phyloP scores from a whole-genome alignment of 2,329 filamentous ascomycete species.

The Aspergillus phoenicis region DNA sequence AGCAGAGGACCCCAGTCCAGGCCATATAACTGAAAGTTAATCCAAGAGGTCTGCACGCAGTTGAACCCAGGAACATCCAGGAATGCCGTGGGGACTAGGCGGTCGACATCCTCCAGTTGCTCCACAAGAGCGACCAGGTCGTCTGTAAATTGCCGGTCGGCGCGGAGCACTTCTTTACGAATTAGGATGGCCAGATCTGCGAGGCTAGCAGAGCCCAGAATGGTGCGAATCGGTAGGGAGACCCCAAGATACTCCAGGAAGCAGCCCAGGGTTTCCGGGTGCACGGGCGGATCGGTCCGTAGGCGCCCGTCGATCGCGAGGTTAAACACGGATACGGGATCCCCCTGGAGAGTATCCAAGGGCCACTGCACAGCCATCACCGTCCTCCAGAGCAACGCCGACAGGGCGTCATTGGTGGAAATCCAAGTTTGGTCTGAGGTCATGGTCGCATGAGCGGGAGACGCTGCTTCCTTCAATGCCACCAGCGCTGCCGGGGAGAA shows the following conservation, averaged over 20 bases:
- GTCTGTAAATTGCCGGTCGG: constrained; percentile 34
- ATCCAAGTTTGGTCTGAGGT: constrained; percentile 30
- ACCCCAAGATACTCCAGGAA: constrained; percentile 43
- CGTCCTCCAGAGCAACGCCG: constrained; percentile 42
- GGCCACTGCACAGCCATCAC: constrained; percentile 32
- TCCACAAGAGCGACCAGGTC: constrained; percentile 36
- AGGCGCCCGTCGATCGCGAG: constrained; percentile 43
- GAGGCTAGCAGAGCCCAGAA: constrained; percentile 32
- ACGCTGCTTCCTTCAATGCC: constrained; percentile 35
- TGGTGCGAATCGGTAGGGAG: constrained; percentile 25
- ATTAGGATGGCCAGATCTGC: constrained; percentile 39
- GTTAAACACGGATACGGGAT: constrained; percentile 40
- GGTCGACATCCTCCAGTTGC: constrained; percentile 34
- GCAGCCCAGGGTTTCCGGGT: constrained; percentile 43
- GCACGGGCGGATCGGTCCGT: constrained; percentile 39
- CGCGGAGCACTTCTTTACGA: constrained; percentile 35
- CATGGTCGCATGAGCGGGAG: constrained; percentile 31
- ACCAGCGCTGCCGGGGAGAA: constrained; percentile 33
- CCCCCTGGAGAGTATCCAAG: constrained; percentile 33
- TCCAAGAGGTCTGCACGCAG: constrained; percentile 40
- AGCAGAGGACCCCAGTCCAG: constrained; percentile 38
- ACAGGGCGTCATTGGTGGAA: constrained; percentile 41
- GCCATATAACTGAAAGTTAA: constrained; percentile 36
- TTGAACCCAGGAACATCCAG: constrained; percentile 41
- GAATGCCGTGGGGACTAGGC: constrained; percentile 38